Percentiles rank a stretch among this genome's conserved stretches.
Conservation (phyloP, 768 basidiomycete species). For the Mrakia hoshinonis region DNA sequence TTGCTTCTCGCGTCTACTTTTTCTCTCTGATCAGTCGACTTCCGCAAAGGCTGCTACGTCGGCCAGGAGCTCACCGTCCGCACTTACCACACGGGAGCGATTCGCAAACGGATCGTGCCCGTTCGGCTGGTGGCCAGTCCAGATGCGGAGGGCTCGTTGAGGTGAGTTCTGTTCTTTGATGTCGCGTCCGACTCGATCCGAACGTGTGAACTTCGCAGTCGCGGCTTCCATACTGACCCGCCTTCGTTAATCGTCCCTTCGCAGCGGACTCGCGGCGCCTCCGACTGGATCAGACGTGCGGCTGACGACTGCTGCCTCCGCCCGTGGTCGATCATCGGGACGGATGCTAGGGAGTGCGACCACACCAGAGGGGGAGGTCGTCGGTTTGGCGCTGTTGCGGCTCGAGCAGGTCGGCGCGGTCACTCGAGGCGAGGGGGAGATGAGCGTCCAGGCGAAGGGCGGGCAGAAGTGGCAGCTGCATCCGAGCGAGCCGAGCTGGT, state of each 20-base stretch:
- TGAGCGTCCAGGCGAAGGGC: constrained; percentile 7
- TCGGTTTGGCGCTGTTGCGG: constrained; percentile 71
- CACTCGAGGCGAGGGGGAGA: constrained; percentile 31
- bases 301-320: constrained; percentile 26
- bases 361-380: constrained; percentile 39
- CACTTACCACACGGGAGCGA: constrained; percentile 85
- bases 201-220: constrained; percentile 24
- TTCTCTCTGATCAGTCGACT: constrained; percentile 59
- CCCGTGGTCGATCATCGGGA: constrained; percentile 9
- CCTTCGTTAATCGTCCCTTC: constrained; percentile 21
- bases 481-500: constrained; percentile 16
- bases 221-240: constrained; percentile 24
- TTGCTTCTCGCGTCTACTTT: background rate
- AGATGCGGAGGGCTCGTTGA: background rate
- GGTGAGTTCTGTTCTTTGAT: background rate
- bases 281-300: constrained; percentile 15
- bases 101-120: constrained; percentile 83
- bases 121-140: constrained; percentile 50
- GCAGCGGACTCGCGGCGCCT: constrained; percentile 25
- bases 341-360: constrained; percentile 2
- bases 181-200: background rate
- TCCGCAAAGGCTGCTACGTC: constrained; percentile 94
- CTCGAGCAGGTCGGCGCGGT: constrained; percentile 60
- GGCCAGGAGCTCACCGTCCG: constrained; percentile 95
- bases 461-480: background rate